A percentile compares a stretch with the other conserved stretches of the same genome.
phyloP scores from a whole-genome alignment of 331 rosid genomes.

The Rhamnella rubrinervis region DNA sequence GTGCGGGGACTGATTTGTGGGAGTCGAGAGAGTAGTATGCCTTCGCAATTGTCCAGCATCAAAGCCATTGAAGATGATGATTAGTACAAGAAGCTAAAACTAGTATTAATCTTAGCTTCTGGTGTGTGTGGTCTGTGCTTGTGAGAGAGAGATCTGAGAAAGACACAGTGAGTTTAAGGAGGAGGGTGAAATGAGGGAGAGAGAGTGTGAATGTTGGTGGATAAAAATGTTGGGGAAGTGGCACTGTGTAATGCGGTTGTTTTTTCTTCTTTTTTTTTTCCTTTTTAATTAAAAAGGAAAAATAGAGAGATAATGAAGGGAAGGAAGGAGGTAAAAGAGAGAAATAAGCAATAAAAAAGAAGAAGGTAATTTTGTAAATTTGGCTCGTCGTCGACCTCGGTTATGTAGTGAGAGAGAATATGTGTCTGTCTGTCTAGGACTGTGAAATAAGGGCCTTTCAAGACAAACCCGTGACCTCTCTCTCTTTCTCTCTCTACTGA shows the following conservation, averaged over 20 bases:
- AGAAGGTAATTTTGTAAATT: constrained; percentile 5
- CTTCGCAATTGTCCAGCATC: constrained; percentile 76
- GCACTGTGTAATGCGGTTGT: constrained; percentile 43
- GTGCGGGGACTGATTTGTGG: constrained; percentile 94
- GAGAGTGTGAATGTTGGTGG: constrained; percentile 30
- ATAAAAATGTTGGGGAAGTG: constrained; percentile 33
- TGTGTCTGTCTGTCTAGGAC: constrained; percentile 96
- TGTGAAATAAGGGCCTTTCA: constrained; percentile 94
- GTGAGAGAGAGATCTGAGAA: constrained; percentile 10
- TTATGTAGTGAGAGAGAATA: constrained; percentile 76
- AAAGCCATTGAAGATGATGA: constrained; percentile 53
- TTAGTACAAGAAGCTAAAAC: no score
- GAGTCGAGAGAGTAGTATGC: constrained; percentile 71
- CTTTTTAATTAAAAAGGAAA: background rate
- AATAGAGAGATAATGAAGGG: background rate
- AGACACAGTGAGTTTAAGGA: constrained; percentile 1
- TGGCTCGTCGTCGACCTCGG: constrained; percentile 40
- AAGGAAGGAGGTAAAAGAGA: background rate
- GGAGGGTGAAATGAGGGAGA: constrained; percentile 11
- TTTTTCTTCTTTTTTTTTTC: constrained; percentile 6
- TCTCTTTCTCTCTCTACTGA: constrained; percentile 48
- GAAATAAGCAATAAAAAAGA: background rate
- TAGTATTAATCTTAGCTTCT: background rate
- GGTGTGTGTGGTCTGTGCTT: background rate
- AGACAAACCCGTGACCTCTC: constrained; percentile 98